phyloP scores from a whole-genome alignment of 2,329 filamentous ascomycete genomes.

The Drechslerella dactyloides region DNA sequence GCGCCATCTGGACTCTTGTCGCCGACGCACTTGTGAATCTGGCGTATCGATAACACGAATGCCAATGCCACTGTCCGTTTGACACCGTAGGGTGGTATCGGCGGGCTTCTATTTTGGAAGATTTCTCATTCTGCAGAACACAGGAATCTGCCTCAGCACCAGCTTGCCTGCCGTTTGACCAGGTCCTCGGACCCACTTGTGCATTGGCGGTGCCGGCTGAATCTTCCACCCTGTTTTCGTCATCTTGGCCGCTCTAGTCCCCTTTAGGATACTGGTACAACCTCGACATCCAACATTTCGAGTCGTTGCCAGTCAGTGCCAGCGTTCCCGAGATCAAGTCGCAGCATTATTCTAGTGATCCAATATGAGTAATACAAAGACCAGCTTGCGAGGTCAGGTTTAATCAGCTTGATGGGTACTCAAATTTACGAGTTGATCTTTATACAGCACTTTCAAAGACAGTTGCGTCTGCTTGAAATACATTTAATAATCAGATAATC shows the following conservation, averaged over 20 bases:
- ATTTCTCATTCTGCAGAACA: neutral
- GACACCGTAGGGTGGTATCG: conserved; percentile 1
- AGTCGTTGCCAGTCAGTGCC: neutral
- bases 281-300: neutral
- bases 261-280: neutral
- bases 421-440: too few species aligned
- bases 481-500: too few species aligned
- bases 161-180: neutral
- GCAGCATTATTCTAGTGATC: too few species aligned
- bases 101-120: conserved; percentile 1
- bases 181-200: neutral
- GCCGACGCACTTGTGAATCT: neutral
- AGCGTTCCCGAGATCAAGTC: too few species aligned
- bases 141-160: neutral
- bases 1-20: neutral
- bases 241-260: neutral
- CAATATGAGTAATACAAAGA: too few species aligned
- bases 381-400: too few species aligned
- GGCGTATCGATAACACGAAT: neutral
- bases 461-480: too few species aligned
- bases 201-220: neutral
- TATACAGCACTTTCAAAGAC: too few species aligned
- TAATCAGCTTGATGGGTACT: too few species aligned
- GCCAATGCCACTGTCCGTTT: neutral
- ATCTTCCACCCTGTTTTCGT: neutral